These are phyloP conservation scores for Russula earlei DNA, from an alignment of 768 basidiomycete genomes.

Conservation along the genomic window DNA sequence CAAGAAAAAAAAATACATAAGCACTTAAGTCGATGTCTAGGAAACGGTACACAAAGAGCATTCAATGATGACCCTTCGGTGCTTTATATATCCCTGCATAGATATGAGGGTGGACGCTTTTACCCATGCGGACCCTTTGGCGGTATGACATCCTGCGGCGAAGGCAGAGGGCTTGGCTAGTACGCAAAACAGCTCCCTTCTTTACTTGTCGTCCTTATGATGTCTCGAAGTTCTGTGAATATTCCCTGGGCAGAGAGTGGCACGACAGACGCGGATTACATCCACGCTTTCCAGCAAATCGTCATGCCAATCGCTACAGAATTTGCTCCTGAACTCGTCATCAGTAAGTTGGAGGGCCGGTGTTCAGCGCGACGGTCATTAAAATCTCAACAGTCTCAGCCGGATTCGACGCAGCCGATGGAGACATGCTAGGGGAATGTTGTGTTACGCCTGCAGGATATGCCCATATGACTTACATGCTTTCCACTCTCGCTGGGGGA, in stretches of 20 bases:
- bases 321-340: conserved; percentile 91
- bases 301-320: conserved; percentile 97
- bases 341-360: conserved; percentile 53
- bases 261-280: conserved; percentile 92
- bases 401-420: conserved; percentile 93
- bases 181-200: conserved; percentile 32
- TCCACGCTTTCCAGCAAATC: conserved; percentile 91
- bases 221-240: conserved; percentile 70
- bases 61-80: conserved; percentile 91
- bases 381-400: conserved; percentile 65
- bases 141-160: conserved; percentile 75
- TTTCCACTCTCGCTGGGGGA: conserved; percentile 79
- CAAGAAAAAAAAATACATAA: neutral
- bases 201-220: conserved; percentile 1
- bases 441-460: conserved; percentile 87
- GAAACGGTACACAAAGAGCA: conserved; percentile 94
- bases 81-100: conserved; percentile 90
- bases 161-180: conserved; percentile 79
- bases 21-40: conserved; percentile 31
- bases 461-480: conserved; percentile 98
- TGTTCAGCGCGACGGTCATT: neutral
- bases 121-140: conserved; percentile 94
- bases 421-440: conserved; percentile 88
- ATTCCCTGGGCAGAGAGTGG: conserved; percentile 86
- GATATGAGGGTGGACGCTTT: conserved; percentile 84